Base-by-base conservation (phyloP, 2,329 filamentous ascomycete genomes). In the Amylocarpus encephaloides region DNA sequence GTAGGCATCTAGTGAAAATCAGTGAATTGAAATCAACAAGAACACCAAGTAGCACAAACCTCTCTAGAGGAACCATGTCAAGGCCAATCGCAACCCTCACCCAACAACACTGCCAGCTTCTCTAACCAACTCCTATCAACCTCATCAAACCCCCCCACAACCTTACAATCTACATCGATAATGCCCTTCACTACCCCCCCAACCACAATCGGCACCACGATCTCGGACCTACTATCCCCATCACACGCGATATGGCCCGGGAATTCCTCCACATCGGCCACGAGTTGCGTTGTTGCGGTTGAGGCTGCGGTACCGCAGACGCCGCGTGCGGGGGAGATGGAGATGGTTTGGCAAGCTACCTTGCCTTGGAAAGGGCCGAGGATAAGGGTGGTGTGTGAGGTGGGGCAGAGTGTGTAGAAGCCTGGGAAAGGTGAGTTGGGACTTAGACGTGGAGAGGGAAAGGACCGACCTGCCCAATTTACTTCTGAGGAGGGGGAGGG, bases 181-280 rank as follows among this genome's bases (percentile, higher is more conserved):
- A 92, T 86, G 2, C 82, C 86, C 18, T 86, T 82, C 5, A 85
- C 70, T 70, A 78, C 71, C 19, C 56, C 62, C 6, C 58, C 62
- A 51, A 45, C 60, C 56, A 54, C 57, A 54, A 92, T 77, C 1
- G 88, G 88, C 43, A 92, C 87, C 15, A 93, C 88, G 64, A 93
- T 83, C 72, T 93, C 88, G 64, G 87, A 91, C 70, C 73, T 79
- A 61, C 80, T 88, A 50, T 80, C 83, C 3, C 79, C 78, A 66
- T 93, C 88, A 65, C 88, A 92, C 9, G 88, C 86, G 63, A 93
- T 91, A 65, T 92, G 88, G 1, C 86, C 87, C 0, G 85, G 84
- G 62, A 92, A 92, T 46, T 70, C 63, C 39, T 88, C 82, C 6
- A 93, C 86, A 65, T 93, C 82, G 11, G 73, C 69, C 0, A 85